Base-by-base conservation (phyloP, 257 asterid genomes). In the Ocimum tenuiflorum region DNA sequence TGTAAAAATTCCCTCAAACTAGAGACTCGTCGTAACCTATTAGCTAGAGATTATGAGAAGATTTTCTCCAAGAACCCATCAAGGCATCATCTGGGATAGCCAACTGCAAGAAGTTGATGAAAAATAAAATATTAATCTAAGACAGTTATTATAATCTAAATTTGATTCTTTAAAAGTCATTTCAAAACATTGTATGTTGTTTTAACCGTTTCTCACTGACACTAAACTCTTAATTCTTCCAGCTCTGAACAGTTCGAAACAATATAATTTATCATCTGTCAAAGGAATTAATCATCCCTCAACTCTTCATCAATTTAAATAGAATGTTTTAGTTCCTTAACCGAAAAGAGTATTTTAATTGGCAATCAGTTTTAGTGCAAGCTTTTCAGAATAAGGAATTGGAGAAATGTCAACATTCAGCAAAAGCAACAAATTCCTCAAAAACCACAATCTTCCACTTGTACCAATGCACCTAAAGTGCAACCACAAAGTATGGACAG, bases 1-100 rank as follows among this genome's bases (percentile, higher is more conserved):
- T 90, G 99, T 46, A 83, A 56, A 80, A 76, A 82, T 78, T 90
- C 97, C 13, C 80, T 71, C 80, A 94, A 80, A 78, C 73, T 83
- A 75, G 96, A 86, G 69, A 82, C 88, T 20, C 99, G 81, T 58
- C 99, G 87, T 72, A 94, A 74, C 79, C 99, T 88, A 83, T 85
- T 90, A 79, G 85, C 97, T 96, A 94, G 56, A 94, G 85, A 69
- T 90, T 90, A 76, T 88, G 97, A 77, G 95, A 64, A 51, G 88
- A 88, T 77, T 77, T 90, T 77, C 70, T 86, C 99, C 97, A 94
- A 63, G 90, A 72, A 51, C 82, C 86, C 70, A 79, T 53, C 74
- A 90, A 73, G 69, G 95, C 94, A 64, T 85, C 92, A 60, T 85
- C 92, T 50, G 99, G 99, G 77, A 94, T 69, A 70, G 82, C 91